phyloP scores from a whole-genome alignment of 306 rosid genomes.

The Fragaria iinumae region DNA sequence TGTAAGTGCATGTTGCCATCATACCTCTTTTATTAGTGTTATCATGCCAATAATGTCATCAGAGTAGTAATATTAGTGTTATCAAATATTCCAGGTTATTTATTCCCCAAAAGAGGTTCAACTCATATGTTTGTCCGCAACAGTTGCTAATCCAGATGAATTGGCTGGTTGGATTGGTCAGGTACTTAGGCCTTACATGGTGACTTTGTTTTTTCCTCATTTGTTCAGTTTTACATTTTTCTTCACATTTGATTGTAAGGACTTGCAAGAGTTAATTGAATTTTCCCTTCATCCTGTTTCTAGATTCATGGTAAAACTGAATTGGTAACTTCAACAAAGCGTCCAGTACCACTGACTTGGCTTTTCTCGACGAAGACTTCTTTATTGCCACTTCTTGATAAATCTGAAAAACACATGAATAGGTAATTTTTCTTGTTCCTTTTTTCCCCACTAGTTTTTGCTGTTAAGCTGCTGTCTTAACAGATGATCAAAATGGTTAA shows the following conservation, averaged over 20 bases:
- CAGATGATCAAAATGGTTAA: background rate
- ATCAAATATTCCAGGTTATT: slow-evolving; percentile 62
- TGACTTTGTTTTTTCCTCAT: background rate
- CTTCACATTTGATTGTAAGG: slow-evolving; percentile 9
- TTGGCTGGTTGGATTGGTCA: slow-evolving; percentile 98
- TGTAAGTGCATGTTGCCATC: slow-evolving; percentile 50
- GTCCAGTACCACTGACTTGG: slow-evolving; percentile 96
- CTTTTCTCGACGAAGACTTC: slow-evolving; percentile 77
- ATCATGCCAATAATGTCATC: slow-evolving; percentile 12
- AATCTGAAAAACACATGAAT: slow-evolving; percentile 78
- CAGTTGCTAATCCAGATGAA: slow-evolving; percentile 94
- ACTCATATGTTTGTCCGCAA: slow-evolving; percentile 83
- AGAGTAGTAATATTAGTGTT: background rate
- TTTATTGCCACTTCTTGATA: slow-evolving; percentile 78
- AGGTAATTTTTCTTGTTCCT: slow-evolving; percentile 39
- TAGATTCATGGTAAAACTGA: slow-evolving; percentile 93
- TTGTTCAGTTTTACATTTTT: slow-evolving; percentile 13
- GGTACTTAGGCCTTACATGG: slow-evolving; percentile 43
- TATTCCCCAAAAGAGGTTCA: slow-evolving; percentile 84
- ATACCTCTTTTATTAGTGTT: slow-evolving; percentile 10
- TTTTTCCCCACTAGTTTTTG: background rate
- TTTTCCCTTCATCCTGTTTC: slow-evolving; percentile 29
- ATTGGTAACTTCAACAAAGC: slow-evolving; percentile 84
- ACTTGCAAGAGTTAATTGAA: background rate
- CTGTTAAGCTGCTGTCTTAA: background rate